Conservation (phyloP, 1,139 yeast species). For the Taphrina populina region DNA sequence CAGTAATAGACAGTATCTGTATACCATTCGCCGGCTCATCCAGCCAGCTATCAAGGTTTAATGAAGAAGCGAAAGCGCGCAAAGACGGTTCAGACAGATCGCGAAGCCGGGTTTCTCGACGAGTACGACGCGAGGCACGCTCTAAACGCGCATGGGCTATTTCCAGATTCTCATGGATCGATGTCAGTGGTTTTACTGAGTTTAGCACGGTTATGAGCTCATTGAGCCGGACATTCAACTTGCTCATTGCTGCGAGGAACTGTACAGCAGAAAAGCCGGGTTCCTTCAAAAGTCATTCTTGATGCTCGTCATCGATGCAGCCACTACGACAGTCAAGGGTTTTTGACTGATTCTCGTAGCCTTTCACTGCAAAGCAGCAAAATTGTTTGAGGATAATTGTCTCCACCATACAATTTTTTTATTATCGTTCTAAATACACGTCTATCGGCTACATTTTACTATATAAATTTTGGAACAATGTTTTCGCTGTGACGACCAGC, state of each 20-base stretch:
- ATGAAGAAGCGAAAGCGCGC: slow-evolving; percentile 1
- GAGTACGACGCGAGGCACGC: slow-evolving; percentile 3
- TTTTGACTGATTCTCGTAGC: too few relatives aligned
- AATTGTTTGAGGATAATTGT: too few relatives aligned
- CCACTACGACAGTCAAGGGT: too few relatives aligned
- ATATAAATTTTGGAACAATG: too few relatives aligned
- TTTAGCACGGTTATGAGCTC: slow-evolving; percentile 7
- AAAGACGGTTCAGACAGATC: not conserved
- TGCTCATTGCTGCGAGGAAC: slow-evolving; percentile 7
- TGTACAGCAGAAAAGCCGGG: too few relatives aligned
- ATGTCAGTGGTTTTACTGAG: not conserved
- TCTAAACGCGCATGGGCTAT: slow-evolving; percentile 5
- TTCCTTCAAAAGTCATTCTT: too few relatives aligned
- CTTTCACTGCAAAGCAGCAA: too few relatives aligned
- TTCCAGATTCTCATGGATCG: slow-evolving; percentile 1
- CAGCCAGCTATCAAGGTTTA: slow-evolving; percentile 22
- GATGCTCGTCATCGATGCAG: too few relatives aligned
- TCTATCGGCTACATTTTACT: too few relatives aligned
- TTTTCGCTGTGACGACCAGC: too few relatives aligned
- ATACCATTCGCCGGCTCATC: slow-evolving; percentile 16
- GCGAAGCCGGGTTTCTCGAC: not conserved
- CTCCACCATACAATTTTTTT: too few relatives aligned
- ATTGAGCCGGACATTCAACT: not conserved
- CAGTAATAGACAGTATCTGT: slow-evolving; percentile 23
- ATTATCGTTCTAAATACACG: too few relatives aligned